phyloP scores from a whole-genome alignment of 345 rosid species.

The Erucastrum elatum region DNA sequence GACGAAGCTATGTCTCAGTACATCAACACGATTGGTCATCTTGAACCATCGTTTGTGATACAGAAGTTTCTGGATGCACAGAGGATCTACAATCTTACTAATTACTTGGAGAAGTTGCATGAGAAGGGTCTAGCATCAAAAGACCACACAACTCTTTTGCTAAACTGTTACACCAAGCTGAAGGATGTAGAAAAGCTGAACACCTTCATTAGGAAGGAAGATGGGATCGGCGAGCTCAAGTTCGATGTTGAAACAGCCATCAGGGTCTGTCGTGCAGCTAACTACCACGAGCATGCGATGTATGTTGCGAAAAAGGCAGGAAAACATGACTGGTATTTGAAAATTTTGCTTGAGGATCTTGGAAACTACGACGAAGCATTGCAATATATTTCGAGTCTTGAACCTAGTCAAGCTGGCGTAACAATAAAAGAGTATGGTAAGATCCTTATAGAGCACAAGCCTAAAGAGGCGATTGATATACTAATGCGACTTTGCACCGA shows the following conservation, averaged over 20 bases:
- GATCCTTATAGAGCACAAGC: conserved; percentile 90
- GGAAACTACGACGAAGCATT: conserved; percentile 94
- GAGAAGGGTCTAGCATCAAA: conserved; percentile 99
- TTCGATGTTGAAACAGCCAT: conserved; percentile 98
- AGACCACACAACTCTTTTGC: conserved; percentile 94
- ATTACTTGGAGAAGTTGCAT: conserved; percentile 89
- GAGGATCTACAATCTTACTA: conserved; percentile 96
- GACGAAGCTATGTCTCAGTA: conserved; percentile 97
- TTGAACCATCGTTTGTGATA: conserved; percentile 97
- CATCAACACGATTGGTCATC: conserved; percentile 88
- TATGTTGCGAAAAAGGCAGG: conserved; percentile 98
- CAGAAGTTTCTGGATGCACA: conserved; percentile 99
- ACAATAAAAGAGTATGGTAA: conserved; percentile 97
- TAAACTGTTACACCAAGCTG: conserved; percentile 93
- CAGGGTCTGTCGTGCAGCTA: conserved; percentile 97
- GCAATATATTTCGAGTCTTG: conserved; percentile 88
- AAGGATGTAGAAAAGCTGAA: conserved; percentile 94
- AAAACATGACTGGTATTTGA: conserved; percentile 89
- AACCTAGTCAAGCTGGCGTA: conserved; percentile 93
- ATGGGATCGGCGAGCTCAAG: conserved; percentile 84
- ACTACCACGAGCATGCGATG: conserved; percentile 98
- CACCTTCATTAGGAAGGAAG: conserved; percentile 90
- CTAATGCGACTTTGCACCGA: conserved; percentile 91
- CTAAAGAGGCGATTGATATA: conserved; percentile 79
- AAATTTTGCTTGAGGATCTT: conserved; percentile 94